Percentiles rank a stretch among this genome's conserved stretches.
These are phyloP conservation scores for Tricharina praecox DNA, from an alignment of 495 filamentous ascomycete genomes.

Conservation along the genomic window DNA sequence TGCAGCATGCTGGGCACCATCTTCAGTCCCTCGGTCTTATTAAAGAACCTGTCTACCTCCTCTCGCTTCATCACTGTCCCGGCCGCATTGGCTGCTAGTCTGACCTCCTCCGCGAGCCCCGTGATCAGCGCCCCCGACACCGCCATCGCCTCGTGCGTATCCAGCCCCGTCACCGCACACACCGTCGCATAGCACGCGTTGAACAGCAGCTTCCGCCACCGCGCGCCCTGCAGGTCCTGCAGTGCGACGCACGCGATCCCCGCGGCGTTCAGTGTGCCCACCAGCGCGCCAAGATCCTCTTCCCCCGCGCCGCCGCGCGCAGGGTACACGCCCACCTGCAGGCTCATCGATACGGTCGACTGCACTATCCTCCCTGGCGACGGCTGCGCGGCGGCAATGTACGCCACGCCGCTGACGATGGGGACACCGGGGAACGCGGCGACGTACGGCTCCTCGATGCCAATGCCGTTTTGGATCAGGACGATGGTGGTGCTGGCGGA, in stretches of 20 bases:
- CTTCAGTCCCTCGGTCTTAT: slow-evolving; percentile 31
- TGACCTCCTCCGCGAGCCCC: not conserved
- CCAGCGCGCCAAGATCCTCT: not conserved
- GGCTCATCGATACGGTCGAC: slow-evolving; percentile 27
- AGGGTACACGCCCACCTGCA: slow-evolving; percentile 28
- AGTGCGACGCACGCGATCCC: slow-evolving; percentile 26
- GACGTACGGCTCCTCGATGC: slow-evolving; percentile 42
- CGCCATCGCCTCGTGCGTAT: slow-evolving; percentile 24
- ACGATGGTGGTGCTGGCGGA: slow-evolving; percentile 35
- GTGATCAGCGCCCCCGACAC: not conserved
- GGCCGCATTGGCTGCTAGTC: slow-evolving; percentile 14
- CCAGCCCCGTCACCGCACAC: slow-evolving; percentile 34
- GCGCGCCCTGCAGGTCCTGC: no score
- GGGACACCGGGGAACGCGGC: slow-evolving; percentile 35
- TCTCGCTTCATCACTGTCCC: slow-evolving; percentile 24
- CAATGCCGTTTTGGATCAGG: slow-evolving; percentile 46
- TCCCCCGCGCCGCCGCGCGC: not conserved
- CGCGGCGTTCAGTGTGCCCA: not conserved
- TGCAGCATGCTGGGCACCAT: slow-evolving; percentile 32
- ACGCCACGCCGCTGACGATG: slow-evolving; percentile 36
- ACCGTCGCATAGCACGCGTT: slow-evolving; percentile 35
- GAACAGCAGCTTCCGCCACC: slow-evolving; percentile 39
- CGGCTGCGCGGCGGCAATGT: slow-evolving; percentile 36
- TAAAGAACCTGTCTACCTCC: slow-evolving; percentile 30
- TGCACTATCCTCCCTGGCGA: slow-evolving; percentile 33